These are phyloP conservation scores for Herpetomonas tarakana DNA, from an alignment of 208 protist genomes.

Conservation along the genomic window DNA sequence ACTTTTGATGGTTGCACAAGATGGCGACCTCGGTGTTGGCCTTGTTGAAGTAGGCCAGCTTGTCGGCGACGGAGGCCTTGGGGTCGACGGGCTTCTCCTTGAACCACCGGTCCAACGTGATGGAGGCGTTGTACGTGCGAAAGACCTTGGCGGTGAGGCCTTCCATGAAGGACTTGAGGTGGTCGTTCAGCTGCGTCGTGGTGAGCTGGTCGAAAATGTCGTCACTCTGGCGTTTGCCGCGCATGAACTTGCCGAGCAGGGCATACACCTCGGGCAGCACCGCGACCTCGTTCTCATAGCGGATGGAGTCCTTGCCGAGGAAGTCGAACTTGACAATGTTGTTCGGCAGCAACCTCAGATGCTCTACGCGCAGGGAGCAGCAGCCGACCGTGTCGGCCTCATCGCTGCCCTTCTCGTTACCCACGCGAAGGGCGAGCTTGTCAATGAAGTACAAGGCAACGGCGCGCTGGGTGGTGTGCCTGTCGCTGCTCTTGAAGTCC, in stretches of 20 bases:
- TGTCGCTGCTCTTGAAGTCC: slow-evolving; percentile 76
- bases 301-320: slow-evolving; percentile 99
- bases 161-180: slow-evolving; percentile 97
- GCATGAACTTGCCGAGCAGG: slow-evolving; percentile 88
- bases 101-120: slow-evolving; percentile 97
- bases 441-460: slow-evolving; percentile 99
- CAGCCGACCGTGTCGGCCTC: slow-evolving; percentile 99
- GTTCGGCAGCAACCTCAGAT: slow-evolving; percentile 82
- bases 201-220: slow-evolving; percentile 96
- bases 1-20: slow-evolving; percentile 99
- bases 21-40: slow-evolving; percentile 98
- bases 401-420: slow-evolving; percentile 98
- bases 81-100: slow-evolving; percentile 81
- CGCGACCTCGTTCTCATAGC: slow-evolving; percentile 92
- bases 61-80: slow-evolving; percentile 70
- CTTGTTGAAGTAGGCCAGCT: slow-evolving; percentile 97
- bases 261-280: slow-evolving; percentile 92
- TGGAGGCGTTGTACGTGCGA: slow-evolving; percentile 99
- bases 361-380: slow-evolving; percentile 98
- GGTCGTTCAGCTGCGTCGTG: slow-evolving; percentile 92
- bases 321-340: slow-evolving; percentile 96
- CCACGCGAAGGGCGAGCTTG: slow-evolving; percentile 98
- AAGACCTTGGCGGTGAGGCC: slow-evolving; percentile 99
- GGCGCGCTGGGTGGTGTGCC: slow-evolving; percentile 86
- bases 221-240: slow-evolving; percentile 69